Conservation (phyloP, 305 asterid genomes). For the Fraxinus nigra region DNA sequence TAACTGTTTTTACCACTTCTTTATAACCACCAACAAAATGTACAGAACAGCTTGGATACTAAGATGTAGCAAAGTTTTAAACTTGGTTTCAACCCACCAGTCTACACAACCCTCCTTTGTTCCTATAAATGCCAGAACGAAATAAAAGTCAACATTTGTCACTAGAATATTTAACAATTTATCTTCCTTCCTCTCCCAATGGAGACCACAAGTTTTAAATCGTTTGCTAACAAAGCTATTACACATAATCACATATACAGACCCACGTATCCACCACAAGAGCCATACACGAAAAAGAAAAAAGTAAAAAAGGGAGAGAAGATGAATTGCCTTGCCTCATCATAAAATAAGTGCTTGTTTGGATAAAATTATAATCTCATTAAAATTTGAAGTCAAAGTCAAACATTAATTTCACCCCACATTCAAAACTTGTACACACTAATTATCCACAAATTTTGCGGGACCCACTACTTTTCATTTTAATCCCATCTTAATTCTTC, state of each 20-base stretch:
- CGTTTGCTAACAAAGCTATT: neutral
- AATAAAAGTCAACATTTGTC: neutral
- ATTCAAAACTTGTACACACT: neutral
- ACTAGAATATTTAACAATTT: neutral
- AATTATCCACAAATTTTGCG: neutral
- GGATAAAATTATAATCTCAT: neutral
- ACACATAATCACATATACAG: neutral
- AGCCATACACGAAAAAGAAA: neutral
- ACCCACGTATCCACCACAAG: neutral
- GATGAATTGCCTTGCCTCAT: neutral
- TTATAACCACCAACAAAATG: neutral
- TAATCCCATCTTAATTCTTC: neutral
- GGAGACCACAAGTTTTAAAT: neutral
- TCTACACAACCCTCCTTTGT: neutral
- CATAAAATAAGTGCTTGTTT: neutral
- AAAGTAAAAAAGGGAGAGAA: neutral
- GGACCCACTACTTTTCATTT: neutral
- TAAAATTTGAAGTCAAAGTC: constrained; percentile 44
- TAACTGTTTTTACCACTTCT: neutral
- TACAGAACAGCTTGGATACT: neutral
- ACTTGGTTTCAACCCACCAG: neutral
- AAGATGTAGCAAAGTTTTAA: neutral
- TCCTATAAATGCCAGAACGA: neutral
- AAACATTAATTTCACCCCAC: constrained; percentile 47
- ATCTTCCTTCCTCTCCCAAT: neutral